Evolutionary conservation across 441 rosid genomes (phyloP).

Genomic region (Euphorbia schlechtendalii): DNA sequence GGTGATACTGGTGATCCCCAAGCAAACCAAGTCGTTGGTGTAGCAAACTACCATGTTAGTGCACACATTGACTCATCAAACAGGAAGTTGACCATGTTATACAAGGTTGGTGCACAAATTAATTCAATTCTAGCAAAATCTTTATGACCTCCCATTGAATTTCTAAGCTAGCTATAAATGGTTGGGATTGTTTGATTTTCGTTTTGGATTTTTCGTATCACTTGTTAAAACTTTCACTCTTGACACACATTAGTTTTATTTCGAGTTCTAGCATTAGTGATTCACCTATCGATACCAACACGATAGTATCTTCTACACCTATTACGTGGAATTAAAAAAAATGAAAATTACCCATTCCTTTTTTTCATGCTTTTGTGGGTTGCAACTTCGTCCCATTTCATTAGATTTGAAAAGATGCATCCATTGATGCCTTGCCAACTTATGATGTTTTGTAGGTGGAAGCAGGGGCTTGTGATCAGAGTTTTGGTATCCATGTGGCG

Average conservation of each 20-base stretch:
- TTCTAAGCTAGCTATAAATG: background rate
- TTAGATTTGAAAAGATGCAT: slow-evolving; percentile 2
- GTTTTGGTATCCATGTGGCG: slow-evolving; percentile 99
- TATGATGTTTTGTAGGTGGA: slow-evolving; percentile 53
- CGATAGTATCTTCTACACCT: background rate
- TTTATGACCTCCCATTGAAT: background rate
- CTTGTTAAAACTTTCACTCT: background rate
- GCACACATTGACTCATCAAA: slow-evolving; percentile 85
- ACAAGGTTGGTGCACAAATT: slow-evolving; percentile 55
- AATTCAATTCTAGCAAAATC: background rate
- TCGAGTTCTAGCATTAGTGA: background rate
- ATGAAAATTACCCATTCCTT: background rate
- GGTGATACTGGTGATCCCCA: slow-evolving; percentile 32
- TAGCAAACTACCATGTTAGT: slow-evolving; percentile 94
- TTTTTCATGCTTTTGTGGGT: background rate
- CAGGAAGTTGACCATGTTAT: slow-evolving; percentile 94
- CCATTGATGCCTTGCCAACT: slow-evolving; percentile 7
- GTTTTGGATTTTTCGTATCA: background rate
- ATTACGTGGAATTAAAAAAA: background rate
- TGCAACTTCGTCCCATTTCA: background rate
- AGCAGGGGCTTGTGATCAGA: slow-evolving; percentile 96
- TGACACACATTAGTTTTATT: background rate
- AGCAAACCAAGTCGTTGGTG: slow-evolving; percentile 55
- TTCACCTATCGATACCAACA: background rate
- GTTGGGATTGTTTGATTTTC: slow-evolving; percentile 5